A percentile compares a stretch with the other conserved stretches of the same genome.
Conservation (phyloP, 805 yeast genomes). For the Diddensiella caesifluorescens region DNA sequence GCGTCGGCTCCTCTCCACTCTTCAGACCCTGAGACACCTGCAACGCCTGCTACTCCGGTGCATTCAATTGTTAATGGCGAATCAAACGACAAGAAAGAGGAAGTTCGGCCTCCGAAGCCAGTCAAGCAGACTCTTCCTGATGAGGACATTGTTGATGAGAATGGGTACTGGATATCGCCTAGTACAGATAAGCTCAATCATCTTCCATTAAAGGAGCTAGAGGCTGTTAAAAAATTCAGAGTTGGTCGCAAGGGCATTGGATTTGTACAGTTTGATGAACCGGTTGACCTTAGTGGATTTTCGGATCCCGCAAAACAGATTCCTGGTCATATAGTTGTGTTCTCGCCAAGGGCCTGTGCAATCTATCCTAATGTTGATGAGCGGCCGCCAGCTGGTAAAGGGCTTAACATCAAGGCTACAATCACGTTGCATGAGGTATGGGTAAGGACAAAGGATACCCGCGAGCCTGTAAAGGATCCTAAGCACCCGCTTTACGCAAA, state of each 20-base stretch:
- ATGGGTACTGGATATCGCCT: conserved; percentile 88
- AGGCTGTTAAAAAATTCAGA: conserved; percentile 55
- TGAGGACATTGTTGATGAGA: conserved; percentile 48
- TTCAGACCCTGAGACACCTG: not conserved
- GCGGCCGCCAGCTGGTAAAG: conserved; percentile 71
- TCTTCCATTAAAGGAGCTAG: conserved; percentile 58
- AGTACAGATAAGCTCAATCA: conserved; percentile 55
- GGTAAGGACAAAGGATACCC: conserved; percentile 69
- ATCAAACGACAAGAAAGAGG: conserved; percentile 16
- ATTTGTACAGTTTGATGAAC: conserved; percentile 63
- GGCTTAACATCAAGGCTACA: conserved; percentile 70
- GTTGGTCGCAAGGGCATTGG: conserved; percentile 82
- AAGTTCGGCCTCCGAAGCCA: conserved; percentile 14
- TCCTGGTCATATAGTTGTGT: conserved; percentile 58
- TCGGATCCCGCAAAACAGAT: conserved; percentile 52
- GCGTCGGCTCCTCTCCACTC: not conserved
- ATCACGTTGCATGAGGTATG: conserved; percentile 74
- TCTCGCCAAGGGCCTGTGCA: conserved; percentile 54
- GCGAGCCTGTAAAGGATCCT: conserved; percentile 70
- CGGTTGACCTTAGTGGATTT: conserved; percentile 76
- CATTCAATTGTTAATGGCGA: conserved; percentile 7
- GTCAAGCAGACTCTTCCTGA: conserved; percentile 23
- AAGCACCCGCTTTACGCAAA: conserved; percentile 62
- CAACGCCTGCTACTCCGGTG: not conserved
- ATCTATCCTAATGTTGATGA: conserved; percentile 65